These are phyloP conservation scores for Angophora floribunda DNA, from an alignment of 345 rosid genomes.

Conservation along the genomic window DNA sequence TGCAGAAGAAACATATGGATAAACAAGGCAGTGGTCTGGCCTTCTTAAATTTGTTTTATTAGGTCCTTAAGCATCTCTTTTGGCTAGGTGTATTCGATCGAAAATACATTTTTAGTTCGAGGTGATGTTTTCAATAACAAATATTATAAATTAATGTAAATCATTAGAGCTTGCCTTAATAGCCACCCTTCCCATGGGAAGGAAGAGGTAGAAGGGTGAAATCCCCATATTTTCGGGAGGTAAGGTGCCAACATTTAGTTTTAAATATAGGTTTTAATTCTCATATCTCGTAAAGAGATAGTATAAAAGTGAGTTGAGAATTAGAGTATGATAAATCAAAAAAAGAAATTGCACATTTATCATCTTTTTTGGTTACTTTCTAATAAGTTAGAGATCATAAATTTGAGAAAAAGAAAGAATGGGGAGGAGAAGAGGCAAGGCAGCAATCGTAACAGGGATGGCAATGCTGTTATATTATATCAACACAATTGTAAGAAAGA, in stretches of 20 bases:
- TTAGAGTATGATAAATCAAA: no score
- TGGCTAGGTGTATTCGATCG: fast-evolving
- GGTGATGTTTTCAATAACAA: neutral
- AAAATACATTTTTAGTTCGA: neutral
- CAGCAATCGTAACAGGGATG: no score
- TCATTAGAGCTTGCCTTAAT: no score
- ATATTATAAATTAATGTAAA: neutral
- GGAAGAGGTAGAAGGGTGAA: no score
- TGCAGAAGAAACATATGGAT: no score
- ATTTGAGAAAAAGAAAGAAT: neutral
- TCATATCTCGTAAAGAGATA: no score
- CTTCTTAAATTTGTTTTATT: neutral
- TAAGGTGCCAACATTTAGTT: no score
- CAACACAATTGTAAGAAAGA: neutral
- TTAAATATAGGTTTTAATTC: no score
- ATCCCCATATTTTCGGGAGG: no score
- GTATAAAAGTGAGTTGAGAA: no score
- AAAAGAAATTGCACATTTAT: neutral
- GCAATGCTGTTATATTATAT: neutral
- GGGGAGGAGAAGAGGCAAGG: neutral
- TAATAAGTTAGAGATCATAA: neutral
- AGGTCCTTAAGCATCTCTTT: fast-evolving
- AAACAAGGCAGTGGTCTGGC: neutral
- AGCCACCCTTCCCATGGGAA: no score
- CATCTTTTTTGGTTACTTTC: neutral